Evolutionary conservation across 1,139 yeast genomes (phyloP).

Genomic region (Geotrichum histeridarum): DNA sequence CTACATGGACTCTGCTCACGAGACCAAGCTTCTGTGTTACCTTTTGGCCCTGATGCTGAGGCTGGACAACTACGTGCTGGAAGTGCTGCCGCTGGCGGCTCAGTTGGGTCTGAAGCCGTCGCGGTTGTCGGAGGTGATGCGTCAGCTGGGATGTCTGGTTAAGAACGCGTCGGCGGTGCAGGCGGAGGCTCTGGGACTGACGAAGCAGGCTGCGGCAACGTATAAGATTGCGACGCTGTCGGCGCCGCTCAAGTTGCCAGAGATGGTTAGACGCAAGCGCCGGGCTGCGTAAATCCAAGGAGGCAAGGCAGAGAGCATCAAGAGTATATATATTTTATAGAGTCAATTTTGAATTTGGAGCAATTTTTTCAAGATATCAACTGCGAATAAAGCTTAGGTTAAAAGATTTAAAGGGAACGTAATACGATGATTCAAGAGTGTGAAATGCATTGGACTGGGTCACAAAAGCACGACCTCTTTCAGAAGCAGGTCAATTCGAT

Average conservation of each 20-base stretch:
- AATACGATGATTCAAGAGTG: too few relatives aligned
- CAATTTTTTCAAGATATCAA: too few relatives aligned
- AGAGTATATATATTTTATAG: too few relatives aligned
- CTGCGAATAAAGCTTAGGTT: too few relatives aligned
- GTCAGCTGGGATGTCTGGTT: constrained; percentile 76
- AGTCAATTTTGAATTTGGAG: too few relatives aligned
- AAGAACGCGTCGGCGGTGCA: constrained; percentile 73
- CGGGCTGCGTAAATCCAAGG: too few relatives aligned
- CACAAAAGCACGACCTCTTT: too few relatives aligned
- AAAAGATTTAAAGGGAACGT: too few relatives aligned
- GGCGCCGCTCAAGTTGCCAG: constrained; percentile 89
- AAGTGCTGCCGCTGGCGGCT: constrained; percentile 74
- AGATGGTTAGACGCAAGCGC: constrained; percentile 66
- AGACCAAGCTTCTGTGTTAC: constrained; percentile 79
- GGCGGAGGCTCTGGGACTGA: constrained; percentile 78
- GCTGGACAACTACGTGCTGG: constrained; percentile 69
- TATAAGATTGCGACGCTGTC: constrained; percentile 77
- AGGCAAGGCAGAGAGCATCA: too few relatives aligned
- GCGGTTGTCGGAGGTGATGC: constrained; percentile 61
- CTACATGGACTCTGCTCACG: constrained; percentile 73
- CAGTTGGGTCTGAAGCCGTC: constrained; percentile 82
- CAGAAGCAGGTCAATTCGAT: too few relatives aligned
- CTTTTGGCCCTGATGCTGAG: constrained; percentile 68
- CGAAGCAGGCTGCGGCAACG: constrained; percentile 56
- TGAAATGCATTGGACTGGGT: too few relatives aligned